Percentiles rank a stretch among this genome's conserved stretches.
phyloP scores from a whole-genome alignment of 352 stramenopile genomes.

The Pythium apleroticum region DNA sequence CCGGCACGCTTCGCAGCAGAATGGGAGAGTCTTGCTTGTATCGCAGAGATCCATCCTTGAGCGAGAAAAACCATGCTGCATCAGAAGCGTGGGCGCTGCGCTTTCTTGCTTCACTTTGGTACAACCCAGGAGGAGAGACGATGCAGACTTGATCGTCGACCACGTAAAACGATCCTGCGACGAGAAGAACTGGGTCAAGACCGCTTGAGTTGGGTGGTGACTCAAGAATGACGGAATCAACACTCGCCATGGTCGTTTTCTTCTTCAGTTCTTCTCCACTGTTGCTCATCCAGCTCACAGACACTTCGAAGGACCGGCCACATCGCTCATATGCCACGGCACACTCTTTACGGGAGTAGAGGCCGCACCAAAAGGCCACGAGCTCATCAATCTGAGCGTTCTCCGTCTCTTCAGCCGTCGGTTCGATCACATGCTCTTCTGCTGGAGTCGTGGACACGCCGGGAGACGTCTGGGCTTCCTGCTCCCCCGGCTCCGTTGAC shows the following conservation, averaged over 20 bases:
- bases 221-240: conserved; percentile 19
- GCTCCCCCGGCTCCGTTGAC: not conserved
- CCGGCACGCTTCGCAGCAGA: conserved; percentile 56
- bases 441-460: not conserved
- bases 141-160: conserved; percentile 60
- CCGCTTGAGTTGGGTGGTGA: conserved; percentile 29
- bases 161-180: conserved; percentile 71
- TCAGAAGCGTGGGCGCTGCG: conserved; percentile 50
- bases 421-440: not conserved
- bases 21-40: conserved; percentile 33
- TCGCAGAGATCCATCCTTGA: conserved; percentile 39
- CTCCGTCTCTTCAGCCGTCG: conserved; percentile 21
- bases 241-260: conserved; percentile 41
- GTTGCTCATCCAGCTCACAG: conserved; percentile 44
- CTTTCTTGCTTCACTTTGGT: conserved; percentile 45
- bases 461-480: not conserved
- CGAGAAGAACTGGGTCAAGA: conserved; percentile 70
- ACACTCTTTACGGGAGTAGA: conserved; percentile 60
- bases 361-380: conserved; percentile 54
- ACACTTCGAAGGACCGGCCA: conserved; percentile 38
- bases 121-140: conserved; percentile 63
- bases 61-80: conserved; percentile 71
- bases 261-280: conserved; percentile 49
- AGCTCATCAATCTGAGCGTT: conserved; percentile 37
- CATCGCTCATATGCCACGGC: conserved; percentile 55